phyloP scores from a whole-genome alignment of 1,139 yeast genomes.

The Suhomyces yuchorum region DNA sequence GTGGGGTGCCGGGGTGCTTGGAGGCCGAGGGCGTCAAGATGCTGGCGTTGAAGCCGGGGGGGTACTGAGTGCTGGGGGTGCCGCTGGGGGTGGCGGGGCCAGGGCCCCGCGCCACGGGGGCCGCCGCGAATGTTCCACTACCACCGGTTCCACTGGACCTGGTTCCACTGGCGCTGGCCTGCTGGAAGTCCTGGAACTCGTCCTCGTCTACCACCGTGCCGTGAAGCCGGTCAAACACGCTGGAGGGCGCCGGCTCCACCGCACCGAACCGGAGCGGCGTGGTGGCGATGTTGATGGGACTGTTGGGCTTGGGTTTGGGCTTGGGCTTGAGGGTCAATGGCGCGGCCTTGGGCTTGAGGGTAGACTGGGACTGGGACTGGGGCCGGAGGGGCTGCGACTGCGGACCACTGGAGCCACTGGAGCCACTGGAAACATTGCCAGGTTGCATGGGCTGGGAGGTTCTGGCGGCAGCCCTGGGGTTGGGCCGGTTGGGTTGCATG shows the following conservation, averaged over 20 bases:
- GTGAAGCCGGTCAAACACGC: conserved; percentile 26
- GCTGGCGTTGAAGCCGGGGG: conserved; percentile 34
- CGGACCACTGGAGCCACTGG: background rate
- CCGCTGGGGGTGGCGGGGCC: background rate
- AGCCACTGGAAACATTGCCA: background rate
- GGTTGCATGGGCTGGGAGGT: background rate
- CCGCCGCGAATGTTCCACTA: too few relatives aligned
- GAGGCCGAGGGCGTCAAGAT: conserved; percentile 17
- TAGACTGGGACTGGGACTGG: background rate
- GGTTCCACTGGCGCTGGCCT: conserved; percentile 18
- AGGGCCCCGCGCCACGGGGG: too few relatives aligned
- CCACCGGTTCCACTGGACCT: too few relatives aligned
- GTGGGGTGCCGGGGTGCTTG: background rate
- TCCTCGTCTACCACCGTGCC: conserved; percentile 26
- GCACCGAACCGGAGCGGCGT: conserved; percentile 1
- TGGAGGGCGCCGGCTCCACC: conserved; percentile 4
- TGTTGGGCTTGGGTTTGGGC: background rate
- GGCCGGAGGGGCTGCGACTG: conserved; percentile 13
- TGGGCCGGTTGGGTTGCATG: conserved; percentile 16
- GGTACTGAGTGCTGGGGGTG: conserved; percentile 18
- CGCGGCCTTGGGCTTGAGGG: conserved; percentile 12
- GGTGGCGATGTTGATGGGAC: background rate
- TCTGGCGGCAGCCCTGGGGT: background rate
- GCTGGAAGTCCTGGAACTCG: conserved; percentile 37
- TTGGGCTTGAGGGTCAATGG: conserved; percentile 16